Percentiles rank a stretch among this genome's conserved stretches.
Evolutionary conservation across 2,329 filamentous ascomycete species (phyloP).

Genomic region (Alternaria arbusti): DNA sequence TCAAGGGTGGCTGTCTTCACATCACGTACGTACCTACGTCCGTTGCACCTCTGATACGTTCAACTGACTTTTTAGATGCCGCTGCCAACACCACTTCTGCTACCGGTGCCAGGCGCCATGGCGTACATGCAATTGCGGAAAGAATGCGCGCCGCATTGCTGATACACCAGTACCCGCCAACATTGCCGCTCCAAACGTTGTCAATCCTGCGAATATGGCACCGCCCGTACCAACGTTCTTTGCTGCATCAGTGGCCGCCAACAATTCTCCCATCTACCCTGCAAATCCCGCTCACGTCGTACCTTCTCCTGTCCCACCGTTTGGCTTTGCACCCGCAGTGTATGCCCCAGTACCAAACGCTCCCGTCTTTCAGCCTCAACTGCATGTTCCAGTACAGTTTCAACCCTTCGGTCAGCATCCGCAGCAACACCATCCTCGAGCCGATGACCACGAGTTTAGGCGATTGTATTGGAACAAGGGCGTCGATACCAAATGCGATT

Average conservation of each 20-base stretch:
- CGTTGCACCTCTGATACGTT: no score
- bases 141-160: no score
- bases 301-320: no score
- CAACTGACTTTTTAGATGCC: not conserved
- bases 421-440: no score
- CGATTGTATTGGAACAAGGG: not conserved
- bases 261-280: no score
- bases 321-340: no score
- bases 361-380: no score
- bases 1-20: not conserved
- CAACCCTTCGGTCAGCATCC: no score
- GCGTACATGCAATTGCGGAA: not conserved
- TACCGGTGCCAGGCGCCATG: not conserved
- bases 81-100: not conserved
- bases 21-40: not conserved
- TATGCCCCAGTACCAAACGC: no score
- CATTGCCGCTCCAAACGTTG: not conserved
- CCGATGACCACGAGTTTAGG: not conserved
- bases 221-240: rapidly evolving
- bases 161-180: not conserved
- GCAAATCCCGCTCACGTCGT: no score
- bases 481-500: not conserved
- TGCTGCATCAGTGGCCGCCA: not conserved
- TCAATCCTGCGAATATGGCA: not conserved
- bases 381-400: no score